Percentiles rank a stretch among this genome's conserved stretches.
Evolutionary conservation across 164 flowering plant species (phyloP).

Genomic region (Macadamia integrifolia): DNA sequence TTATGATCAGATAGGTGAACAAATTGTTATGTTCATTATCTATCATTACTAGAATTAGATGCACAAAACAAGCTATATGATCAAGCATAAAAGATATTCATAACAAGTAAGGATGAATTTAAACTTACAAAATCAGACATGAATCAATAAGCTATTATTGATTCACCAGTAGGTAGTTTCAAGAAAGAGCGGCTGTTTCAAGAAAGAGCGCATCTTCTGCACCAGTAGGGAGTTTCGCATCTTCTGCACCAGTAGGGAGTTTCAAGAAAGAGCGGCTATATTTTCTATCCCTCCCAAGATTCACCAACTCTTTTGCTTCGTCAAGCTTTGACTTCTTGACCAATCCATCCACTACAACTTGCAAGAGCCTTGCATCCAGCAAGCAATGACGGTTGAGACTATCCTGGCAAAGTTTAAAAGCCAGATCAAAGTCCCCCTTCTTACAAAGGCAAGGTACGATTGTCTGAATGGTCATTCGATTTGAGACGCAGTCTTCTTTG

Average conservation of each 20-base stretch:
- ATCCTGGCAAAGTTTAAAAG: slow-evolving; percentile 28
- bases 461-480: slow-evolving; percentile 13
- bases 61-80: too few relatives aligned
- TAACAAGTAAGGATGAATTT: too few relatives aligned
- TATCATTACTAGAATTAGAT: too few relatives aligned
- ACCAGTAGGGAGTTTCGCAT: too few relatives aligned
- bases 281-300: slow-evolving; percentile 17
- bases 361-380: slow-evolving; percentile 19
- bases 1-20: too few relatives aligned
- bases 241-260: neutral
- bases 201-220: too few relatives aligned
- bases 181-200: neutral
- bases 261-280: neutral
- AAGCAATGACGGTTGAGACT: slow-evolving; percentile 8
- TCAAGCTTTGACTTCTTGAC: slow-evolving; percentile 28
- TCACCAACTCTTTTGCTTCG: slow-evolving; percentile 34
- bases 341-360: slow-evolving; percentile 38
- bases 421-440: slow-evolving; percentile 33
- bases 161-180: too few relatives aligned
- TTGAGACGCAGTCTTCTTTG: slow-evolving; percentile 14
- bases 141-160: too few relatives aligned
- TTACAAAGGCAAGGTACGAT: slow-evolving; percentile 34
- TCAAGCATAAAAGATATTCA: too few relatives aligned
- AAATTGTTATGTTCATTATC: too few relatives aligned
- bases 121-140: too few relatives aligned